Base-by-base conservation (phyloP, 768 basidiomycete species). In the Brasilioporus rufonigricans region DNA sequence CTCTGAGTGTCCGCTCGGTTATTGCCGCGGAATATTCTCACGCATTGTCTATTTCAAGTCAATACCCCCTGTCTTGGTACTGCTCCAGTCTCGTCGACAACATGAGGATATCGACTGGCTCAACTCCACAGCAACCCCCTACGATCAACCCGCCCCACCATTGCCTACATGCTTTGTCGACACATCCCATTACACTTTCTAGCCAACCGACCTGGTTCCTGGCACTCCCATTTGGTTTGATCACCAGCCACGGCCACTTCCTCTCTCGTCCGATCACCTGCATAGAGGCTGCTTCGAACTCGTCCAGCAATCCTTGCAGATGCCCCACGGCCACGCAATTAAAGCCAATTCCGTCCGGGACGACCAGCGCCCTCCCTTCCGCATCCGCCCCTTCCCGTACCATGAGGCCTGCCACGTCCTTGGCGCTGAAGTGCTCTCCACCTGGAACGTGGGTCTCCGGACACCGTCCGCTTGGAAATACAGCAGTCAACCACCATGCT, bases 401-500 rank as follows among this genome's bases (percentile, higher is more conserved):
- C 40, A 77, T 77, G 11, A 76, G 68, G 14, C 61, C 44, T 26
- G 82, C 76, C 27, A 86, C 71, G 12, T 81, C 74, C n/a, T 58
- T 50, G 16, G 77, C 71, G 2, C 61, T 57, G 23, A 75, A 38
- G 13, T 54, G 59, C 19, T 48, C 64, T 4, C 64, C 70, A 21
- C 55, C 67, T 21, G 64, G 65, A 11, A 50, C 44, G 12, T 62
- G 53, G 38, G 70, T 67, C 55, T 85, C 77, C 0, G 82, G 76
- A 53, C 70, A 82, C 19, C 59, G 55, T 3, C 81, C 82, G 21
- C 68, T 65, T 0, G 85, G 84, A 60, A 82, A 85, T 8, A 89
- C 82, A 29, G 78, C 82, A 45, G 77, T 81, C 53, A 91, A 81
- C 88, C 88, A 92, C 86, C 88, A 92, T 32, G 79, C 79, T 66